Conservation (phyloP, 768 basidiomycete species). For the Leccinellum rugosiceps region DNA sequence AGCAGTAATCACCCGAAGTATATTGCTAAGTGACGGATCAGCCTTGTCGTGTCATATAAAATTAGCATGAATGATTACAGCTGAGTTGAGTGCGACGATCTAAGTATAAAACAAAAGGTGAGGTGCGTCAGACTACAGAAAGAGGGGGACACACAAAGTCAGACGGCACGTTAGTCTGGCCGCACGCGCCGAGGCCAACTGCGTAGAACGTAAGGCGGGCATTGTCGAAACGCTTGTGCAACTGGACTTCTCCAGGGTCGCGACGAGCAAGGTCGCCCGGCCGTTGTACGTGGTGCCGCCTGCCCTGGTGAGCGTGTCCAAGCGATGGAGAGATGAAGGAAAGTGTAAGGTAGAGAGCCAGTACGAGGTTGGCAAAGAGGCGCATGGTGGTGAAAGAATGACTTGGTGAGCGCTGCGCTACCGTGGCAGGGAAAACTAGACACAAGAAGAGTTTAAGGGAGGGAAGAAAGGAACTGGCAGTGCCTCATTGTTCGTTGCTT, state of each 20-base stretch:
- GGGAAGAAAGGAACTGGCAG: neutral
- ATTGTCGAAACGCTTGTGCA: slow-evolving; percentile 21
- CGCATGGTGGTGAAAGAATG: slow-evolving; percentile 29
- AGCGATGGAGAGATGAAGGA: slow-evolving; percentile 16
- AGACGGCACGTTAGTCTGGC: slow-evolving; percentile 20
- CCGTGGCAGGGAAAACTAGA: slow-evolving; percentile 1
- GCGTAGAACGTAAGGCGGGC: slow-evolving; percentile 38
- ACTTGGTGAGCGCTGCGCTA: slow-evolving; percentile 7
- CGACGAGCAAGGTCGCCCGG: slow-evolving; percentile 24
- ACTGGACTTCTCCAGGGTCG: slow-evolving; percentile 20
- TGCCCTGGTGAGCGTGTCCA: slow-evolving; percentile 20
- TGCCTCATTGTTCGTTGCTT: neutral
- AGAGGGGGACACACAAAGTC: slow-evolving; percentile 34
- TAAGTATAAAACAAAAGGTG: slow-evolving; percentile 19
- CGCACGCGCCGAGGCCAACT: slow-evolving; percentile 45
- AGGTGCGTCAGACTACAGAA: neutral
- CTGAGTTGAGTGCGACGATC: slow-evolving; percentile 50
- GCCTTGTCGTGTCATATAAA: neutral
- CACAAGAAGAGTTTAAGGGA: slow-evolving; percentile 1
- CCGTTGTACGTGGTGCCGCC: slow-evolving; percentile 22
- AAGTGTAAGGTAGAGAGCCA: slow-evolving; percentile 18
- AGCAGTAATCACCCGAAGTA: slow-evolving; percentile 51
- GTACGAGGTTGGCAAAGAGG: slow-evolving; percentile 17
- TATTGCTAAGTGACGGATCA: slow-evolving; percentile 47
- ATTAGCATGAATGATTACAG: slow-evolving; percentile 11